Conservation (phyloP, 306 rosid species). For the Spatholobus suberectus region DNA sequence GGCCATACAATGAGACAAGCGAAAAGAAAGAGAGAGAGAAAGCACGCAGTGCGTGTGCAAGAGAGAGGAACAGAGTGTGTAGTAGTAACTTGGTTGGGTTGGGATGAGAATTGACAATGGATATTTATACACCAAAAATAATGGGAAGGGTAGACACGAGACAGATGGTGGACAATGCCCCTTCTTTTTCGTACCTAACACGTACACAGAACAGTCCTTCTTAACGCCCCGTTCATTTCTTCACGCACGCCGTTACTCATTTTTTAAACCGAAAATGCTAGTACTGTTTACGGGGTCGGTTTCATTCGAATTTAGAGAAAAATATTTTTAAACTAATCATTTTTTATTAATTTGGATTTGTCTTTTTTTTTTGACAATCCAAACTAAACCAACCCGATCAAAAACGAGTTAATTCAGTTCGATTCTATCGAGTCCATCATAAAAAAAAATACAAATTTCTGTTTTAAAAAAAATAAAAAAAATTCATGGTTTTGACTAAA, state of each 20-base stretch:
- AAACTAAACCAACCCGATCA: too few species aligned
- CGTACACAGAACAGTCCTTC: not conserved
- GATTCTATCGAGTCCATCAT: too few species aligned
- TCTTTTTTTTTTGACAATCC: too few species aligned
- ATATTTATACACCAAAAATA: not conserved
- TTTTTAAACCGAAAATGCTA: not conserved
- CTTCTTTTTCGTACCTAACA: slow-evolving; percentile 29
- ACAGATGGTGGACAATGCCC: not conserved
- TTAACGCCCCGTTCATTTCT: not conserved
- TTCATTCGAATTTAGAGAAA: too few species aligned
- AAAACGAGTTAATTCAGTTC: too few species aligned
- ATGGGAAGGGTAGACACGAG: not conserved
- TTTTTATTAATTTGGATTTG: too few species aligned
- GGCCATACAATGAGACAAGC: slow-evolving; percentile 75
- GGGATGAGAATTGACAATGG: not conserved
- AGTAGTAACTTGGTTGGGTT: too few species aligned
- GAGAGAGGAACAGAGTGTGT: not conserved
- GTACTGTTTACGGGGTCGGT: too few species aligned
- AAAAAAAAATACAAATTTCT: too few species aligned
- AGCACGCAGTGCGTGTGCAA: not conserved
- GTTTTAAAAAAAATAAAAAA: too few species aligned
- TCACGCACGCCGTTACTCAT: not conserved
- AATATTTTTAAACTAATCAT: too few species aligned
- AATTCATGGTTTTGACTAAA: too few species aligned
- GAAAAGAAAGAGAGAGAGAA: not conserved